Conservation (phyloP, 2,329 filamentous ascomycete species). For the Orbilia oligospora region DNA sequence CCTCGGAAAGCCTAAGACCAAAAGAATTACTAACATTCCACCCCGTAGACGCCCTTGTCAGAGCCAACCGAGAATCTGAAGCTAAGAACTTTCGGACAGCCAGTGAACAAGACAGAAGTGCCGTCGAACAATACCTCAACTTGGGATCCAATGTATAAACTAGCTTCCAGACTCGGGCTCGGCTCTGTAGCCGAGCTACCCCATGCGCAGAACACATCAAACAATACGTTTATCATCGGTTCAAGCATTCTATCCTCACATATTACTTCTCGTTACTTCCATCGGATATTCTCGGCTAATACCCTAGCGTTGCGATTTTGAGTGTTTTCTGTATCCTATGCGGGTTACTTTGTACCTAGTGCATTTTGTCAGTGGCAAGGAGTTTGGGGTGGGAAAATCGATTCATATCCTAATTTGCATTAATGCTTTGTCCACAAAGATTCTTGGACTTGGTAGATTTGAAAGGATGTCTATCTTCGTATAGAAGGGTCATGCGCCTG, state of each 20-base stretch:
- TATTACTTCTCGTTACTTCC: slow-evolving; percentile 11
- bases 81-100: slow-evolving; percentile 49
- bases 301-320: slow-evolving; percentile 46
- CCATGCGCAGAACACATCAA: slow-evolving; percentile 29
- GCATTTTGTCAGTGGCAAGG: slow-evolving; percentile 40
- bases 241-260: slow-evolving; percentile 5
- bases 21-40: slow-evolving; percentile 14
- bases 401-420: slow-evolving; percentile 23
- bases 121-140: slow-evolving; percentile 56
- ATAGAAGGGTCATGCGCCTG: slow-evolving; percentile 13
- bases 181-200: slow-evolving; percentile 15
- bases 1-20: background rate
- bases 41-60: slow-evolving; percentile 44
- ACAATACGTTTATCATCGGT: slow-evolving; percentile 34
- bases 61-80: slow-evolving; percentile 58
- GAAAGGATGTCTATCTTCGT: background rate
- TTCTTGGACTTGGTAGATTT: background rate
- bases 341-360: slow-evolving; percentile 31
- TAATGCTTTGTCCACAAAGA: background rate
- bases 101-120: slow-evolving; percentile 52
- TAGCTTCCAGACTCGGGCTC: background rate
- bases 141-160: slow-evolving; percentile 44
- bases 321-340: slow-evolving; percentile 20
- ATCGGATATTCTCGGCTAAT: slow-evolving; percentile 54
- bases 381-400: slow-evolving; percentile 43